Evolutionary conservation across 768 basidiomycete genomes (phyloP).

Genomic region (Mycena haematopus): DNA sequence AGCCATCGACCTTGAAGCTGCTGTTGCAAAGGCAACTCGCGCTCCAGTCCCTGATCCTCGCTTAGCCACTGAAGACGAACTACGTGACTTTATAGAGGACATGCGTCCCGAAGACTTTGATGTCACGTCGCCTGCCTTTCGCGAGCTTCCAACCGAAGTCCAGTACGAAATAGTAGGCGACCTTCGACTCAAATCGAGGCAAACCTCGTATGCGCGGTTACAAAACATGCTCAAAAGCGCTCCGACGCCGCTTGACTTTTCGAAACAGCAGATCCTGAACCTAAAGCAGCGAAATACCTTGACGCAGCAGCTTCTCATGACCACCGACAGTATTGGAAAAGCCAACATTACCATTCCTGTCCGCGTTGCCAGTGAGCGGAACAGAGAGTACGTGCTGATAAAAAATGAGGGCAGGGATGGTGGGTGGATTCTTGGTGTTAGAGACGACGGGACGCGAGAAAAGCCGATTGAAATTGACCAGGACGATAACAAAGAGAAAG

Average conservation of each 20-base stretch:
- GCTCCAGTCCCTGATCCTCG: constrained; percentile 81
- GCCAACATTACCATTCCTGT: constrained; percentile 90
- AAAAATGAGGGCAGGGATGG: constrained; percentile 89
- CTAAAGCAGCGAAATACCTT: constrained; percentile 87
- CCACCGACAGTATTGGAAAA: constrained; percentile 92
- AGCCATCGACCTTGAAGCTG: constrained; percentile 73
- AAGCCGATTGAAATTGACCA: constrained; percentile 90
- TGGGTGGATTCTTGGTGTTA: constrained; percentile 94
- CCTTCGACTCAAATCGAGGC: constrained; percentile 90
- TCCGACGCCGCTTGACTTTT: constrained; percentile 90
- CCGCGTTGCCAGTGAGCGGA: constrained; percentile 93
- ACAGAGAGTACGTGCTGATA: constrained; percentile 92
- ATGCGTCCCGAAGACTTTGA: constrained; percentile 97
- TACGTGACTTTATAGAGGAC: constrained; percentile 91
- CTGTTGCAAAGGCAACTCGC: constrained; percentile 65
- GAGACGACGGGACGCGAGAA: constrained; percentile 81
- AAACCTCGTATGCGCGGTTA: constrained; percentile 90
- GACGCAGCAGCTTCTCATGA: constrained; percentile 91
- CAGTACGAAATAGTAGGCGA: constrained; percentile 99
- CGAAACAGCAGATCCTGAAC: constrained; percentile 93
- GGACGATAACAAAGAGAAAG: constrained; percentile 43
- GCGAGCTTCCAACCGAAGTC: constrained; percentile 91
- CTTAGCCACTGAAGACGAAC: constrained; percentile 94
- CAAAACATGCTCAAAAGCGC: constrained; percentile 88
- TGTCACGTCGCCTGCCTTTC: constrained; percentile 86